These are phyloP conservation scores for Picea glauca DNA, from an alignment of 75 land plant species.

Conservation along the genomic window DNA sequence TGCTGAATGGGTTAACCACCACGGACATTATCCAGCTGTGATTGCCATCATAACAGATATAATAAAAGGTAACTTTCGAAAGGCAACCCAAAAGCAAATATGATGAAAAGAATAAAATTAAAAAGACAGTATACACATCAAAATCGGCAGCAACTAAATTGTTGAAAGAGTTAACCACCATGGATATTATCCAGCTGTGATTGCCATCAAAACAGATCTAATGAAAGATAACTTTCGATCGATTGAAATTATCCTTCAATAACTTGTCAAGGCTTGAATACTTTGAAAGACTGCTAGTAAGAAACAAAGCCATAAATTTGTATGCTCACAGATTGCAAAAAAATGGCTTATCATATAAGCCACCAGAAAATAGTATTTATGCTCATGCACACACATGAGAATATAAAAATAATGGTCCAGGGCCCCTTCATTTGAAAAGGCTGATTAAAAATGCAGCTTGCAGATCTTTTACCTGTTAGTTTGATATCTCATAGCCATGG, in stretches of 20 bases:
- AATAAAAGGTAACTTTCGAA: neutral
- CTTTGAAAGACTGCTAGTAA: neutral
- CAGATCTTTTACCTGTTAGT: neutral
- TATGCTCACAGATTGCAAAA: neutral
- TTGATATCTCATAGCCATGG: constrained; percentile 1
- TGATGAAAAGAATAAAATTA: neutral
- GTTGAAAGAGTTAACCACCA: neutral
- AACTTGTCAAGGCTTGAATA: neutral
- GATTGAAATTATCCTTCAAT: neutral
- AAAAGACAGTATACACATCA: neutral
- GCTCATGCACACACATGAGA: neutral
- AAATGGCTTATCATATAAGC: neutral
- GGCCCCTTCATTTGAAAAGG: constrained; percentile 1
- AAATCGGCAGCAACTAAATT: neutral
- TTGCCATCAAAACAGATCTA: neutral
- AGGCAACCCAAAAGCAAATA: neutral
- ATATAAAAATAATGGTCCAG: constrained; percentile 3
- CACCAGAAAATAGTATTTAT: neutral
- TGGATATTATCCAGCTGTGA: neutral
- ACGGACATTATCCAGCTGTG: neutral
- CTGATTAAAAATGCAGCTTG: constrained; percentile 6
- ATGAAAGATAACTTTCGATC: neutral
- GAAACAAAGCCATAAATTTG: constrained; percentile 1
- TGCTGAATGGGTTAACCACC: neutral
- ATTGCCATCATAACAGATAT: neutral